Percentiles rank a stretch among this genome's conserved stretches.
These are phyloP conservation scores for Trichoderma erinaceum DNA, from an alignment of 495 filamentous ascomycete species.

Conservation along the genomic window DNA sequence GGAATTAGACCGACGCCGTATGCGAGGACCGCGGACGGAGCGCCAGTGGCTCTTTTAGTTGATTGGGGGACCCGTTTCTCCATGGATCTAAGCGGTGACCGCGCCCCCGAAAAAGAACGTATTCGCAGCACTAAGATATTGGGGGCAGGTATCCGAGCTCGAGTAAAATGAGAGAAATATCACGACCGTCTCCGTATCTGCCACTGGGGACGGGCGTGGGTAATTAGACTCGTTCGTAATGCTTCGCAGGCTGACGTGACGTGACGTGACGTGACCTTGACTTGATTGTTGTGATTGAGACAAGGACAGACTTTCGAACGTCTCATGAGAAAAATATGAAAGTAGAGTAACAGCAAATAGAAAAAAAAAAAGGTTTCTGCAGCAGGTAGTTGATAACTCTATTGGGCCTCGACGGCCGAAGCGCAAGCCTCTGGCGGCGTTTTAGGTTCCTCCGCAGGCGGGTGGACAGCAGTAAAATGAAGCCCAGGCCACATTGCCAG, in stretches of 20 bases:
- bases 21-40: too few species aligned
- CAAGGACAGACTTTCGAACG: too few species aligned
- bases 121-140: conserved; percentile 2
- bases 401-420: too few species aligned
- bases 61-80: too few species aligned
- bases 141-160: conserved; percentile 10
- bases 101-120: too few species aligned
- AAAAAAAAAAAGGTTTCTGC: not conserved
- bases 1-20: too few species aligned
- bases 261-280: not conserved
- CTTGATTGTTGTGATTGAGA: too few species aligned
- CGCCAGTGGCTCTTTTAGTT: too few species aligned
- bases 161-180: conserved; percentile 9
- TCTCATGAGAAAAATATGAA: not conserved
- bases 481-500: not conserved
- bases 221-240: not conserved
- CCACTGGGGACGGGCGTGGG: too few species aligned
- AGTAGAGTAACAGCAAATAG: not conserved
- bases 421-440: not conserved
- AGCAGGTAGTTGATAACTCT: too few species aligned
- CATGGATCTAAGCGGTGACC: too few species aligned
- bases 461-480: too few species aligned
- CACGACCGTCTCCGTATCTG: not conserved
- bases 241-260: not conserved
- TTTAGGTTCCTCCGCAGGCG: not conserved